phyloP scores from a whole-genome alignment of 768 basidiomycete species.

The Hygrophoropsis aurantiaca region DNA sequence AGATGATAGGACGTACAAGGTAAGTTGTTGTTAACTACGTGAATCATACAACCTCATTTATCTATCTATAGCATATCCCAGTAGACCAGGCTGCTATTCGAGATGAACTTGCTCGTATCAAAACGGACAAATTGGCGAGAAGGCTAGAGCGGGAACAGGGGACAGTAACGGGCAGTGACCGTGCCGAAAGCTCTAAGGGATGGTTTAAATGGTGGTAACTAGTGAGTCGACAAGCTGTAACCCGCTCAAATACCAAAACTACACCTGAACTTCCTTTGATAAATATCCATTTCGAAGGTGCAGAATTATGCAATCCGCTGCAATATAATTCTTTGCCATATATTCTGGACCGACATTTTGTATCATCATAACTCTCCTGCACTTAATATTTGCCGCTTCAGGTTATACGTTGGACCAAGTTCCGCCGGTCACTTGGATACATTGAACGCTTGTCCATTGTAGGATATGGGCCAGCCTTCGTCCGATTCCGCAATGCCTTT shows the following conservation, averaged over 20 bases:
- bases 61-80: slow-evolving; percentile 50
- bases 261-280: no score
- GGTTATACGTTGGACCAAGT: no score
- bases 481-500: slow-evolving; percentile 31
- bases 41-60: slow-evolving; percentile 9
- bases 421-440: slow-evolving; percentile 15
- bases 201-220: slow-evolving; percentile 27
- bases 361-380: background rate
- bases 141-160: slow-evolving; percentile 43
- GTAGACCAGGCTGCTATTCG: slow-evolving; percentile 64
- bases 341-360: background rate
- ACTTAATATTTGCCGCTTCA: no score
- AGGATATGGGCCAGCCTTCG: slow-evolving; percentile 26
- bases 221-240: background rate
- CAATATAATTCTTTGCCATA: no score
- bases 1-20: slow-evolving; percentile 53
- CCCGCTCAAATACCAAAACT: no score
- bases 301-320: no score
- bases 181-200: slow-evolving; percentile 17
- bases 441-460: slow-evolving; percentile 25
- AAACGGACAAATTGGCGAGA: slow-evolving; percentile 53
- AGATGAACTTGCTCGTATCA: slow-evolving; percentile 72
- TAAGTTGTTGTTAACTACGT: slow-evolving; percentile 23
- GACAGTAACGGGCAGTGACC: slow-evolving; percentile 27
- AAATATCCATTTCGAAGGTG: no score